Base-by-base conservation (phyloP, 305 asterid species). In the Rubia peregrina region DNA sequence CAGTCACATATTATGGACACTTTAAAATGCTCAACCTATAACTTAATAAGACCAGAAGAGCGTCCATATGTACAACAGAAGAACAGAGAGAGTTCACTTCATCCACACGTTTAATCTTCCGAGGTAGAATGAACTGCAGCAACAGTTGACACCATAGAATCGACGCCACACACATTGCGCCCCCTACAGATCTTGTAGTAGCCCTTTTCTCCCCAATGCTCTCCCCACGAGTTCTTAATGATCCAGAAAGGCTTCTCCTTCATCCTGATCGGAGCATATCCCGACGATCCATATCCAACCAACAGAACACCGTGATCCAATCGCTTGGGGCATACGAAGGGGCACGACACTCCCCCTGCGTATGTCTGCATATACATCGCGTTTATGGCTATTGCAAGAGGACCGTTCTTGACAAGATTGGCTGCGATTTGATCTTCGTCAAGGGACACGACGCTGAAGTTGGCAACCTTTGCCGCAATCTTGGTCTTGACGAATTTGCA, bases 341-440 rank as follows among this genome's bases (percentile, higher is more conserved):
- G 98, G 81, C 98, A 92, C 5, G 98, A 92, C 13, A 92, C 98
- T 66, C 98, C 98, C 14, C 87, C 84, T 36, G 90, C 67, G 57
- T 90, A 92, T 48, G 98, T 92, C 85, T 92, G 98, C 98, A 90
- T 92, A 87, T 76, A 92, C 57, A 80, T 91, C 0, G 96, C 96
- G 82, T 92, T 92, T 85, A 92, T 92, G 71, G 95, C 98, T 83
- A 92, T 95, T 85, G 95, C 85, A 85, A 92, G 96, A 63, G 98
- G 98, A 44, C 96, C 96, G 74, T 88, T 87, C 77, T 90, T 84
- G 75, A 90, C 96, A 68, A 92, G 90, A 80, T 92, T 92, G 46
- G 98, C 98, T 73, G 98, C 95, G 68, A 92, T 90, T 85, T 89
- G 98, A 11, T 90, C 96, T 81, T 90, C 96, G 56, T 92, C 88